Percentiles rank a stretch among this genome's conserved stretches.
Conservation (phyloP, 192 early-diverging fungal species). For the Podochytrium sp. region DNA sequence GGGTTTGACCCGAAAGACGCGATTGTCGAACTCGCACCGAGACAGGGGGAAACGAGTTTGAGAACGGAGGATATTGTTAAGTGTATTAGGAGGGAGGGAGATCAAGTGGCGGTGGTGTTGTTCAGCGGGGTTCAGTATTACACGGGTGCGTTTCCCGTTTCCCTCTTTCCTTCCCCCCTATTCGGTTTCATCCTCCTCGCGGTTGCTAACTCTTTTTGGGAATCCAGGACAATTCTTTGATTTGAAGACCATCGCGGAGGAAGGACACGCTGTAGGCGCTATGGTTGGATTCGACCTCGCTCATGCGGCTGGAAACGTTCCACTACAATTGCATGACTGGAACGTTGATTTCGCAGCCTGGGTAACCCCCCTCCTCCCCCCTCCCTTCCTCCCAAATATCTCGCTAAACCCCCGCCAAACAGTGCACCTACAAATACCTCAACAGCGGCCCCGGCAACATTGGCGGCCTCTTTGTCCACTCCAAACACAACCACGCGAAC, state of each 20-base stretch:
- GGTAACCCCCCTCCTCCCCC: conserved; percentile 37
- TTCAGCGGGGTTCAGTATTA: conserved; percentile 95
- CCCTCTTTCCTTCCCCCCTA: conserved; percentile 34
- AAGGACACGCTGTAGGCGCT: conserved; percentile 80
- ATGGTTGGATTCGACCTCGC: conserved; percentile 94
- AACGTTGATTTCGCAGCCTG: conserved; percentile 96
- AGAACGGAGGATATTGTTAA: conserved; percentile 83
- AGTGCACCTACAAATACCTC: conserved; percentile 98
- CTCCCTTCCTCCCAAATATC: neutral
- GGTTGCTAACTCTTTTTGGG: neutral
- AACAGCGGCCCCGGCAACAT: conserved; percentile 98
- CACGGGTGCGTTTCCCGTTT: conserved; percentile 59
- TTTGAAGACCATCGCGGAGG: conserved; percentile 80
- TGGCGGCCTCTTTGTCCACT: conserved; percentile 87
- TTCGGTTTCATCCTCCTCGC: neutral
- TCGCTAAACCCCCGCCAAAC: neutral
- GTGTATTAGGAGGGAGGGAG: conserved; percentile 72
- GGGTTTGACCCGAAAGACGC: conserved; percentile 69
- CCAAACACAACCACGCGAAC: conserved; percentile 67
- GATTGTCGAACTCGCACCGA: conserved; percentile 76
- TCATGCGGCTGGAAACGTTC: conserved; percentile 94
- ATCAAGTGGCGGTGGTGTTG: conserved; percentile 82
- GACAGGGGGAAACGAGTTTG: conserved; percentile 70
- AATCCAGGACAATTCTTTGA: conserved; percentile 66
- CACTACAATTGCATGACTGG: conserved; percentile 91